Conservation (phyloP, 164 flowering plant genomes). For the Cinnamomum chago region DNA sequence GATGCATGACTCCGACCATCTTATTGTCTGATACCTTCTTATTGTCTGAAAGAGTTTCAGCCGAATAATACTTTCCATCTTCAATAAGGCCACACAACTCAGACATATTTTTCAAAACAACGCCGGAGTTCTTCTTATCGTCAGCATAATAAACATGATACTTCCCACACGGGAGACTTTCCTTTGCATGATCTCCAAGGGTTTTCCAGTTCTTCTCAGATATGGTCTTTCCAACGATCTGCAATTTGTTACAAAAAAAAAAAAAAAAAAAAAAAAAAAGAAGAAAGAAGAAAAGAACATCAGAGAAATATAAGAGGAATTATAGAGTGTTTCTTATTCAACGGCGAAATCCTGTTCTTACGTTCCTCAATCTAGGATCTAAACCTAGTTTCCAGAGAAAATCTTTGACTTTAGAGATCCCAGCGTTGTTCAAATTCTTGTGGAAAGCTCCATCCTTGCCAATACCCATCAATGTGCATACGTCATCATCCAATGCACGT, state of each 20-base stretch:
- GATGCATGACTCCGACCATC: not conserved
- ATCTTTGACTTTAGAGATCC: conserved; percentile 66
- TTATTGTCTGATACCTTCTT: not conserved
- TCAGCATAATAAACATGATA: conserved; percentile 53
- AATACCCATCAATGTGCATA: conserved; percentile 89
- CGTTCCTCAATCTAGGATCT: conserved; percentile 63
- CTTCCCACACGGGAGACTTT: conserved; percentile 72
- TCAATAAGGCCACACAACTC: conserved; percentile 76
- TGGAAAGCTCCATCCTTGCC: conserved; percentile 89
- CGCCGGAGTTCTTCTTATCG: conserved; percentile 61
- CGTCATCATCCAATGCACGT: conserved; percentile 72
- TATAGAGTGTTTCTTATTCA: not conserved
- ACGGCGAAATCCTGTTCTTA: conserved; percentile 27
- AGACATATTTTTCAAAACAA: conserved; percentile 79
- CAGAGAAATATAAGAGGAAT: not conserved
- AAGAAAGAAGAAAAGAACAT: not conserved
- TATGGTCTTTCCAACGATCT: conserved; percentile 98
- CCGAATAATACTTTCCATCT: conserved; percentile 19
- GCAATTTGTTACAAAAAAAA: conserved; percentile 8
- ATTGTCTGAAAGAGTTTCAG: not conserved
- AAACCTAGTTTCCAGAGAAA: conserved; percentile 66
- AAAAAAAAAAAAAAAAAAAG: not conserved
- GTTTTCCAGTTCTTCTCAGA: conserved; percentile 98
- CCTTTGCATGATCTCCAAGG: conserved; percentile 74
- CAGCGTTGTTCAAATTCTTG: conserved; percentile 68